These are phyloP conservation scores for Mikania micrantha DNA, from an alignment of 129 eudicot genomes.

Conservation along the genomic window DNA sequence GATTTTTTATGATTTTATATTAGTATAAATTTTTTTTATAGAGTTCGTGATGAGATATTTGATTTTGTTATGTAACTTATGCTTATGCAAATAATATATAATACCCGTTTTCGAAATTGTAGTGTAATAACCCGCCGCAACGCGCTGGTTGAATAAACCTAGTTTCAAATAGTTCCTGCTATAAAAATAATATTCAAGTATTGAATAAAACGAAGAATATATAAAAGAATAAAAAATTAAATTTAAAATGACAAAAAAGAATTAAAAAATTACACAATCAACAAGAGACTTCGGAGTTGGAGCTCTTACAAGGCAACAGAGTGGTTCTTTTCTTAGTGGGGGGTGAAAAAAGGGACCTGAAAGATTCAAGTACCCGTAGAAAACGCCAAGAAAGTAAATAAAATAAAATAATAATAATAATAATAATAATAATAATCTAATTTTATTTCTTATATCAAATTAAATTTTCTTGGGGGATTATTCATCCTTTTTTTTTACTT, in stretches of 20 bases:
- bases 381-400: background rate
- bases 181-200: background rate
- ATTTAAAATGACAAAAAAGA: background rate
- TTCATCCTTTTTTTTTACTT: background rate
- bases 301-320: slow-evolving; percentile 1
- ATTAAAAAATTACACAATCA: slow-evolving; percentile 10
- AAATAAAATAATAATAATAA: background rate
- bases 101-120: too few relatives aligned
- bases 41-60: too few relatives aligned
- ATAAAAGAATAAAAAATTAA: background rate
- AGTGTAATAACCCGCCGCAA: too few relatives aligned
- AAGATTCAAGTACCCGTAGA: background rate
- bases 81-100: too few relatives aligned
- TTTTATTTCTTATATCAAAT: background rate
- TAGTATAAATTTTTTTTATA: too few relatives aligned
- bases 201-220: background rate
- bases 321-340: background rate
- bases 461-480: background rate
- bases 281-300: slow-evolving; percentile 13
- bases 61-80: too few relatives aligned
- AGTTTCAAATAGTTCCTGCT: too few relatives aligned
- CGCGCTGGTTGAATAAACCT: too few relatives aligned
- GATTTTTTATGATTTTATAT: too few relatives aligned
- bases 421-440: background rate
- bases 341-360: background rate